Evolutionary conservation across 768 basidiomycete species (phyloP).

Genomic region (Ephemerocybe angulata): DNA sequence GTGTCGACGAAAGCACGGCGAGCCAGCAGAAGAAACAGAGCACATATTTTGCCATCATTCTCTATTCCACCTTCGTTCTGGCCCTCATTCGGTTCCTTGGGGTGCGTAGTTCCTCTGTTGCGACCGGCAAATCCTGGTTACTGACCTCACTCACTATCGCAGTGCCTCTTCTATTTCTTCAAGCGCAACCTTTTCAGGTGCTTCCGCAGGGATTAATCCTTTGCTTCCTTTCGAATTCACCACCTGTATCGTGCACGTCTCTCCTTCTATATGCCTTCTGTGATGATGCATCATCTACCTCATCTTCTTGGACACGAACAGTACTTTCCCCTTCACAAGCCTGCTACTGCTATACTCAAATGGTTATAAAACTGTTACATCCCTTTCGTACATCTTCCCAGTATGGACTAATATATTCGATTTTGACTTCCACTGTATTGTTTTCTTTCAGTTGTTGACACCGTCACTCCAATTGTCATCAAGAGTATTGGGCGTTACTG

Average conservation of each 20-base stretch:
- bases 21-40: constrained; percentile 41
- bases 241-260: not conserved
- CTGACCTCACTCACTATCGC: constrained; percentile 27
- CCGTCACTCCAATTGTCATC: not conserved
- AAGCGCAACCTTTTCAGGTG: constrained; percentile 79
- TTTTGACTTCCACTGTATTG: not conserved
- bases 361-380: too few relatives aligned
- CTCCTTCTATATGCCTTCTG: not conserved
- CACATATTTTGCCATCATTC: constrained; percentile 70
- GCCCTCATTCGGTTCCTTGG: constrained; percentile 71
- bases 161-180: constrained; percentile 83
- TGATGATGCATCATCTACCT: not conserved
- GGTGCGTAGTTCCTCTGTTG: constrained; percentile 42
- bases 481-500: not conserved
- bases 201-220: constrained; percentile 65
- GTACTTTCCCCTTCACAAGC: too few relatives aligned
- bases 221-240: not conserved
- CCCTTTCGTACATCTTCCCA: not conserved
- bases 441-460: too few relatives aligned
- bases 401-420: not conserved
- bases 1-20: constrained; percentile 35
- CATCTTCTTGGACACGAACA: too few relatives aligned
- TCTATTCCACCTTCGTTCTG: constrained; percentile 76
- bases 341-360: too few relatives aligned
- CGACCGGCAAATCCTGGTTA: constrained; percentile 2